Conservation (phyloP, 257 asterid species). For the Thymus mandschuricus region DNA sequence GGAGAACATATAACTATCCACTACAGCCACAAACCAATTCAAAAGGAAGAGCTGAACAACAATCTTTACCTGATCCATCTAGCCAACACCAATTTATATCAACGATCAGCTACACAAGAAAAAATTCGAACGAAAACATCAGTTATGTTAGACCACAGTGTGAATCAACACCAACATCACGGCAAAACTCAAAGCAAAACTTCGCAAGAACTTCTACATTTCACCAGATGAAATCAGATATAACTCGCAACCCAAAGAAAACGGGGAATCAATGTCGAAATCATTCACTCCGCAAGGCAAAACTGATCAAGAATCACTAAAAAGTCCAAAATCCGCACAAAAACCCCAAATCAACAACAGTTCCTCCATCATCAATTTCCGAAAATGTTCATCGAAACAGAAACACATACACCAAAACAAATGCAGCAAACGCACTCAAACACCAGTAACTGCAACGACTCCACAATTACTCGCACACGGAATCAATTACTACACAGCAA, state of each 20-base stretch:
- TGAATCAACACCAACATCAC: neutral
- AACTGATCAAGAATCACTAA: neutral
- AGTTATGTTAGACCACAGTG: conserved; percentile 11
- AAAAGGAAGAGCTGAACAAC: neutral
- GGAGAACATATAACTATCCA: conserved; percentile 27
- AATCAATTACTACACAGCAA: conserved; percentile 21
- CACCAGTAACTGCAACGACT: neutral
- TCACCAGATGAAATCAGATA: conserved; percentile 6
- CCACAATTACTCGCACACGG: neutral
- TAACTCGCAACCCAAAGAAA: conserved; percentile 6
- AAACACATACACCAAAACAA: neutral
- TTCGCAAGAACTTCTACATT: conserved; percentile 1
- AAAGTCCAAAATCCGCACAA: neutral
- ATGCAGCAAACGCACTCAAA: neutral
- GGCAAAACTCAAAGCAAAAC: too few species aligned
- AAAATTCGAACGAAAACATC: neutral
- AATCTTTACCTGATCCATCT: conserved; percentile 79
- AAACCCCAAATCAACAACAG: conserved; percentile 27
- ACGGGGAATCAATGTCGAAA: neutral
- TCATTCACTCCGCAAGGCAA: conserved; percentile 19
- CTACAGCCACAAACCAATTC: conserved; percentile 1
- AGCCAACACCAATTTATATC: conserved; percentile 29
- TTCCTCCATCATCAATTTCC: conserved; percentile 16
- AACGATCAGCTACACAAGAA: conserved; percentile 26
- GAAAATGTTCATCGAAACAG: neutral